phyloP scores from a whole-genome alignment of 2,329 filamentous ascomycete genomes.

The Ophiostoma pallidulum region DNA sequence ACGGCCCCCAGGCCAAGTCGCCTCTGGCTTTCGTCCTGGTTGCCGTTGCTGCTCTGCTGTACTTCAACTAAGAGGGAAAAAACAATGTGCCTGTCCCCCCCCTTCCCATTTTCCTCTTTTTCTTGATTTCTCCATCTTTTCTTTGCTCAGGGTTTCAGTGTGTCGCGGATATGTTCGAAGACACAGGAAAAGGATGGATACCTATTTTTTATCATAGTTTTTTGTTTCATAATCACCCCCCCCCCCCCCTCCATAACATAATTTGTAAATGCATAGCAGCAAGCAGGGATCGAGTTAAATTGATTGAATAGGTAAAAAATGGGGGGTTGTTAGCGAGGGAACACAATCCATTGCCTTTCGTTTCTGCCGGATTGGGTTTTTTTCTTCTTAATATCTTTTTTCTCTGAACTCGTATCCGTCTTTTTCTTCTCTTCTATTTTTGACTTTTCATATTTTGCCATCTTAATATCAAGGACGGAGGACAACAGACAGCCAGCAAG shows the following conservation, averaged over 20 bases:
- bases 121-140: neutral
- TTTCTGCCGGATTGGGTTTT: too few relatives aligned
- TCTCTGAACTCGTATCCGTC: neutral
- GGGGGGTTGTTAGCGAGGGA: neutral
- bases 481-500: too few relatives aligned
- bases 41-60: conserved; percentile 30
- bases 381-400: neutral
- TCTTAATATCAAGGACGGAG: too few relatives aligned
- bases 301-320: neutral
- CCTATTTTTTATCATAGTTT: neutral
- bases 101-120: neutral
- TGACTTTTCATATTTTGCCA: neutral
- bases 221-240: neutral
- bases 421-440: too few relatives aligned
- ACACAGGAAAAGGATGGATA: neutral
- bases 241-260: neutral
- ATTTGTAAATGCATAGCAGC: conserved; percentile 1
- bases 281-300: neutral
- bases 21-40: conserved; percentile 32
- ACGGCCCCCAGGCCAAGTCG: conserved; percentile 29
- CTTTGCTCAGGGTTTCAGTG: neutral
- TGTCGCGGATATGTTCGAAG: conserved; percentile 1
- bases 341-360: neutral
- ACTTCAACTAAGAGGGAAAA: conserved; percentile 30
- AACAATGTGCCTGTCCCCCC: too few relatives aligned